Base-by-base conservation (phyloP, 2,329 filamentous ascomycete genomes). In the Fusarium mundagurra region DNA sequence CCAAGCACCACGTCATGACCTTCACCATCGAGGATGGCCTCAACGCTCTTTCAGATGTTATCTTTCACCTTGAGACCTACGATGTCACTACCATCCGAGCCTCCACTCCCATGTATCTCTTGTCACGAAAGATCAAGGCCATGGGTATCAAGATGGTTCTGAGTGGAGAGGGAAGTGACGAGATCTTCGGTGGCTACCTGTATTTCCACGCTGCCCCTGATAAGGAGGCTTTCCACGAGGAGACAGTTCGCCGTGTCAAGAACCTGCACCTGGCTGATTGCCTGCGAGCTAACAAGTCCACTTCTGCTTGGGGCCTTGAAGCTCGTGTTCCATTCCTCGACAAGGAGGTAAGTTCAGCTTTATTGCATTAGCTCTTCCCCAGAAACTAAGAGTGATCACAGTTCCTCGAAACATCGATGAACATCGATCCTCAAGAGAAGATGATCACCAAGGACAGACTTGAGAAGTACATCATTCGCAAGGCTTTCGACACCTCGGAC, bases 141-240 rank as follows among this genome's bases (percentile, higher is more conserved):
- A 96, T 98, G 92, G 96, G 96, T 74, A 94, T 99, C 81, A 99
- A 99, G 91, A 99, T 99, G 96, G 96, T 99, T 65, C 89, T 99
- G 72, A 97, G 93, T 80, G 96, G 96, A 71, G 96, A 99, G 86
- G 96, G 96, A 57, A 96, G 93, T 80, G 96, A 99, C 83, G 96
- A 99, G 86, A 98, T 98, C 82, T 98, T 98, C 78, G 96, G 96
- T 73, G 96, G 96, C 61, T 99, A 99, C 85, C 91, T 99, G 27
- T 99, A 99, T 89, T 99, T 99, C 91, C 95, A 98, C 84, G 93
- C 92, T 71, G 96, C 96, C 5, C 96, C 96, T 29, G 89, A 94
- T 88, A 96, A 93, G 87, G 90, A 93, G 79, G 93, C 91, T n/a
- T 97, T 99, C 88, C 96, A 99, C 86, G 91, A 93, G 82, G 96